A percentile compares a stretch with the other conserved stretches of the same genome.
phyloP scores from a whole-genome alignment of 352 stramenopile species.

The Pythium apleroticum region DNA sequence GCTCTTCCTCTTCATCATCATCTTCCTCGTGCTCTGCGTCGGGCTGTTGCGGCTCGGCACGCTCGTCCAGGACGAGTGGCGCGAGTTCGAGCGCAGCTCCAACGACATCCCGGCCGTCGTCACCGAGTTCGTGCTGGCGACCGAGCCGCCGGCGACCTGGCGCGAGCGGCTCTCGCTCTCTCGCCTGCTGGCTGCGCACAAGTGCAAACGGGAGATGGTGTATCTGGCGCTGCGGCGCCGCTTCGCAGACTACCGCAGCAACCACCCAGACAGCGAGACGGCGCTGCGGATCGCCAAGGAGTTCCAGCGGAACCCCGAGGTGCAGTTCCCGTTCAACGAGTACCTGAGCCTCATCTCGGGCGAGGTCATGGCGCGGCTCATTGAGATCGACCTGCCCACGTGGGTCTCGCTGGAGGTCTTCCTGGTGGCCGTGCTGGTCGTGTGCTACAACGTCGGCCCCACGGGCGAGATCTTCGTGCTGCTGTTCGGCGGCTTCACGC shows the following conservation, averaged over 20 bases:
- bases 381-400: conserved; percentile 70
- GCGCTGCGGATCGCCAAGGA: conserved; percentile 50
- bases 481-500: conserved; percentile 34
- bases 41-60: conserved; percentile 62
- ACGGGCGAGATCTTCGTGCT: conserved; percentile 50
- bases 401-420: conserved; percentile 53
- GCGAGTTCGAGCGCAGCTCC: conserved; percentile 64
- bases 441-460: conserved; percentile 43
- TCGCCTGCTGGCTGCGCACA: conserved; percentile 31
- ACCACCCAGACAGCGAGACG: conserved; percentile 52
- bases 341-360: conserved; percentile 78
- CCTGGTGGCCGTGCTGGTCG: conserved; percentile 42
- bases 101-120: conserved; percentile 53
- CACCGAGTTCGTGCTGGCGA: conserved; percentile 58
- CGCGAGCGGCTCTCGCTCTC: conserved; percentile 35
- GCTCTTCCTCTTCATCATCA: conserved; percentile 82
- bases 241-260: conserved; percentile 72
- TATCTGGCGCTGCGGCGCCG: conserved; percentile 61
- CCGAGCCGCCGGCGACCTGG: conserved; percentile 43
- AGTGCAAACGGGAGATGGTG: conserved; percentile 57
- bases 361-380: conserved; percentile 68
- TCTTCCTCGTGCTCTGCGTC: conserved; percentile 73
- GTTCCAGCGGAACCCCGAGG: conserved; percentile 56
- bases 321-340: conserved; percentile 74
- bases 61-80: conserved; percentile 64